Conservation (phyloP, 495 filamentous ascomycete genomes). For the Penicillium pulvis region DNA sequence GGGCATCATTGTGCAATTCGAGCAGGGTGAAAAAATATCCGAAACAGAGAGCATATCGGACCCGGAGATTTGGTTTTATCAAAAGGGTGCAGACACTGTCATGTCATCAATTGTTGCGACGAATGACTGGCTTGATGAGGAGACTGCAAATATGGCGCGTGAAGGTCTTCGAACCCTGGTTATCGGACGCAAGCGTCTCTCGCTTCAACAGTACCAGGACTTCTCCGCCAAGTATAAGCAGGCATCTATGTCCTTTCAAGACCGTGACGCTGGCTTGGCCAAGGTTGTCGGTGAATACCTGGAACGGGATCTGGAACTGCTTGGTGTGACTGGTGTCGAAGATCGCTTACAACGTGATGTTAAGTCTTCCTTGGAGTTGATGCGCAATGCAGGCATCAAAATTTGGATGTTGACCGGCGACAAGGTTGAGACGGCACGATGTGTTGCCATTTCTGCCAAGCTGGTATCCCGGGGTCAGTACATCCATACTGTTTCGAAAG, state of each 20-base stretch:
- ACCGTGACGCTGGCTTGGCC: conserved; percentile 79
- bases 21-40: conserved; percentile 45
- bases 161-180: conserved; percentile 95
- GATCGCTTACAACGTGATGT: conserved; percentile 95
- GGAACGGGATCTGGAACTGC: conserved; percentile 84
- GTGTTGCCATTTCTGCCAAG: conserved; percentile 92
- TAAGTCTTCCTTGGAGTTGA: conserved; percentile 88
- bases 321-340: conserved; percentile 96
- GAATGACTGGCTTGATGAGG: conserved; percentile 98
- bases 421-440: conserved; percentile 97
- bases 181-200: conserved; percentile 82
- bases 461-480: conserved; percentile 93
- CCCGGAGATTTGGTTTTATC: conserved; percentile 95
- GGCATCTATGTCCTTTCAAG: conserved; percentile 76
- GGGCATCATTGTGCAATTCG: conserved; percentile 93
- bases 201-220: conserved; percentile 71
- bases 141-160: conserved; percentile 97
- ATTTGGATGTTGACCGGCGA: conserved; percentile 99
- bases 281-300: conserved; percentile 77
- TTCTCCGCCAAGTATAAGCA: conserved; percentile 76
- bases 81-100: conserved; percentile 97
- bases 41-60: conserved; percentile 37
- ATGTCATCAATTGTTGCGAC: conserved; percentile 92
- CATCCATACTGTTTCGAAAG: conserved; percentile 89
- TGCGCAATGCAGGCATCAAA: conserved; percentile 98